Evolutionary conservation across 176 grass and related monocot species (phyloP).

Genomic region (Triticum monococcum): DNA sequence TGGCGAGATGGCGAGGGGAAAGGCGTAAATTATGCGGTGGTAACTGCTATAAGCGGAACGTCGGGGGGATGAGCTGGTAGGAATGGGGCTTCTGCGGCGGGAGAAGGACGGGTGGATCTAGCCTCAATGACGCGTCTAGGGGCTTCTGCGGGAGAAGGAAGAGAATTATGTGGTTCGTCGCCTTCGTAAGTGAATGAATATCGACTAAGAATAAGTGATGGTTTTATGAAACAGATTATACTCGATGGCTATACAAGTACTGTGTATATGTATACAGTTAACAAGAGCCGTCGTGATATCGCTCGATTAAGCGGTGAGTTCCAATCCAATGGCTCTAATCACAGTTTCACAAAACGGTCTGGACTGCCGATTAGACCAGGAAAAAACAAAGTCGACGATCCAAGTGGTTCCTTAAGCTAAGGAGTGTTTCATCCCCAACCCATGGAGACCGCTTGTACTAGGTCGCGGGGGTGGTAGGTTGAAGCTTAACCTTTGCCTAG

Average conservation of each 20-base stretch:
- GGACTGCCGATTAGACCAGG: rapidly evolving
- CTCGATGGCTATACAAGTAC: background rate
- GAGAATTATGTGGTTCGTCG: too few species aligned
- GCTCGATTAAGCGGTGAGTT: background rate
- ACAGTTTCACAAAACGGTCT: background rate
- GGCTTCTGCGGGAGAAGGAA: rapidly evolving
- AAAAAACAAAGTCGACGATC: background rate
- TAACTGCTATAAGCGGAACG: too few species aligned
- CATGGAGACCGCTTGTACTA: background rate
- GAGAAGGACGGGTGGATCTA: background rate
- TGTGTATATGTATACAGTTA: background rate
- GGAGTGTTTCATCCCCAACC: background rate
- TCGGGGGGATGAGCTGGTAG: background rate
- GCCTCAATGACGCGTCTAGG: background rate
- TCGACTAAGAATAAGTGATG: too few species aligned
- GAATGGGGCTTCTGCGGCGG: background rate
- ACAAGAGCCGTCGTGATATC: background rate
- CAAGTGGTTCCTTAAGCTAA: background rate
- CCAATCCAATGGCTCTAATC: background rate
- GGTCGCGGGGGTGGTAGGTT: background rate
- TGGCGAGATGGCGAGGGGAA: background rate
- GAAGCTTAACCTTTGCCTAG: background rate
- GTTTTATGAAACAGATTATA: too few species aligned
- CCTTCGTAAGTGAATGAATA: rapidly evolving
- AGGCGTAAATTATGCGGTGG: too few species aligned